phyloP scores from a whole-genome alignment of 768 basidiomycete genomes.

The Psilocybe cyanescens region DNA sequence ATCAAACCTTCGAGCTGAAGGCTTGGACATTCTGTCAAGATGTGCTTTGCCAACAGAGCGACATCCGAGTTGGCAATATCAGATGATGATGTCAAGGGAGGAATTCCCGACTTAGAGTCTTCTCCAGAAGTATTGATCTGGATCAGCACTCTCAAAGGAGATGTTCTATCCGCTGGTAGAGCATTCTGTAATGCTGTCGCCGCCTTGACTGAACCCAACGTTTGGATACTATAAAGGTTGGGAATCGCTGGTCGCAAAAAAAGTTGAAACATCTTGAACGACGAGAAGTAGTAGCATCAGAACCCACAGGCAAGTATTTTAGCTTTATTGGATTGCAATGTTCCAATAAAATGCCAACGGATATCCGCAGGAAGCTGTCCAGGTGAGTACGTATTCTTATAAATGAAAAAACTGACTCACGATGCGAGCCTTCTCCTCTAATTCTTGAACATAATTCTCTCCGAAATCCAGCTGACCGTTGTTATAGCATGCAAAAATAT shows the following conservation, averaged over 20 bases:
- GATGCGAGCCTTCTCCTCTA: slow-evolving; percentile 81
- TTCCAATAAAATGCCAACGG: slow-evolving; percentile 97
- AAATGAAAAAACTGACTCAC: slow-evolving; percentile 41
- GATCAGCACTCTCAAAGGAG: slow-evolving; percentile 79
- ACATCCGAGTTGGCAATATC: slow-evolving; percentile 52
- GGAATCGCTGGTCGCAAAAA: slow-evolving; percentile 64
- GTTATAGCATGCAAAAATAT: slow-evolving; percentile 83
- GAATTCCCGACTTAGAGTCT: slow-evolving; percentile 84
- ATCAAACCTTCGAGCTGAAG: slow-evolving; percentile 87
- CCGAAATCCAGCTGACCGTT: slow-evolving; percentile 90
- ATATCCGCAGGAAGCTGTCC: slow-evolving; percentile 84
- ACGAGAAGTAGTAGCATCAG: slow-evolving; percentile 9
- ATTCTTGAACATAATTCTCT: slow-evolving; percentile 96
- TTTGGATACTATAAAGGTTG: slow-evolving; percentile 88
- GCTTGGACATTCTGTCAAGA: slow-evolving; percentile 73
- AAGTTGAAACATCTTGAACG: background rate
- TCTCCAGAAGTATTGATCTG: slow-evolving; percentile 98
- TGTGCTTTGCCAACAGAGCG: slow-evolving; percentile 65
- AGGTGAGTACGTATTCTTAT: background rate
- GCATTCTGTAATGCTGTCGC: slow-evolving; percentile 81
- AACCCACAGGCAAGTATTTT: slow-evolving; percentile 81
- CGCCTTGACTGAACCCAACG: slow-evolving; percentile 79
- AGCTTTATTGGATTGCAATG: slow-evolving; percentile 91
- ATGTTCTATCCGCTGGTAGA: slow-evolving; percentile 55
- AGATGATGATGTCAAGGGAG: slow-evolving; percentile 50